These are phyloP conservation scores for Aspergillus calidoustus DNA, from an alignment of 2,329 filamentous ascomycete species.

Conservation along the genomic window DNA sequence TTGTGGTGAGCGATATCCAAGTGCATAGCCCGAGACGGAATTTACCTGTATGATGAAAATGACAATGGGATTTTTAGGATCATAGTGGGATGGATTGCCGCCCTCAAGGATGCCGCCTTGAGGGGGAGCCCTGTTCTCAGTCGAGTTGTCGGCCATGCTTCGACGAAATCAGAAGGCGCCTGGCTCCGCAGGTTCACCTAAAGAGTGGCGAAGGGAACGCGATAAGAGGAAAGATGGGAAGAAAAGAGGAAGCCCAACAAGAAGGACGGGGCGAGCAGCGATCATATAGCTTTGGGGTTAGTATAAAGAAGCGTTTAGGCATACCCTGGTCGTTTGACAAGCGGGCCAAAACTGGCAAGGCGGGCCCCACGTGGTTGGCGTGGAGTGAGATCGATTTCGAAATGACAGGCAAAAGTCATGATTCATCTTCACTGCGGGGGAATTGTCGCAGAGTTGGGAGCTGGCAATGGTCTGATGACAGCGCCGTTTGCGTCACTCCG, in stretches of 20 bases:
- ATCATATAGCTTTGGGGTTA: constrained; percentile 1
- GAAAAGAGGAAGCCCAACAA: not conserved
- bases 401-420: not conserved
- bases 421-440: constrained; percentile 5
- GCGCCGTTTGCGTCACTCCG: constrained; percentile 15
- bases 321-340: constrained; percentile 1
- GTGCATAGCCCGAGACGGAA: not conserved
- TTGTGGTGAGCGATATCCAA: not conserved
- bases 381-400: not conserved
- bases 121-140: constrained; percentile 38
- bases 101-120: constrained; percentile 75
- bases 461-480: constrained; percentile 14
- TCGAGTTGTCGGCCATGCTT: constrained; percentile 29
- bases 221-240: not conserved
- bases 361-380: constrained; percentile 9
- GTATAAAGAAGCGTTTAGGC: not conserved
- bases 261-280: constrained; percentile 2
- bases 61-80: constrained; percentile 72
- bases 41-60: constrained; percentile 75
- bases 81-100: constrained; percentile 69
- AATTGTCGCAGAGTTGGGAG: not conserved
- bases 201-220: not conserved
- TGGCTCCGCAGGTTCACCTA: not conserved
- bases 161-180: constrained; percentile 3
- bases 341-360: constrained; percentile 8